phyloP scores from a whole-genome alignment of 108 stramenopile species.

The Skeletonema menzelii region DNA sequence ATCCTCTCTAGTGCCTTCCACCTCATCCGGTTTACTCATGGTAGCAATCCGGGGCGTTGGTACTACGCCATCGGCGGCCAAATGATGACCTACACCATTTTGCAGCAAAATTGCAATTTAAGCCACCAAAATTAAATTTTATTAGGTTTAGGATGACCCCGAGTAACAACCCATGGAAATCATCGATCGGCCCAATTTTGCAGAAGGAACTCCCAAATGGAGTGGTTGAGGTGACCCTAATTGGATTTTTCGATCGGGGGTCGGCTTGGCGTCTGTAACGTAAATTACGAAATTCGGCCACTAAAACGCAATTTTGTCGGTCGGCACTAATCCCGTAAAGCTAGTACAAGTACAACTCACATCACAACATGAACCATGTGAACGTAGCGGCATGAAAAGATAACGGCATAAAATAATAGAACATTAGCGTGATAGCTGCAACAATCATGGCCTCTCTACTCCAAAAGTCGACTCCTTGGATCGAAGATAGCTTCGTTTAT shows the following conservation, averaged over 20 bases:
- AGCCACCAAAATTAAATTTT: background rate
- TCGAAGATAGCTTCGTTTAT: conserved; percentile 34
- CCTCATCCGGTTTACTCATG: background rate
- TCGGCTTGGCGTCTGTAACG: too few species aligned
- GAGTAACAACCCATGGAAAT: background rate
- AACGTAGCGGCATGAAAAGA: background rate
- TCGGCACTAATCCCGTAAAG: background rate
- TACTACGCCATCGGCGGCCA: background rate
- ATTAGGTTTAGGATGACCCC: background rate
- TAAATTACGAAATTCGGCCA: too few species aligned
- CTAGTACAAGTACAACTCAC: too few species aligned
- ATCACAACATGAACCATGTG: too few species aligned
- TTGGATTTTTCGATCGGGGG: background rate
- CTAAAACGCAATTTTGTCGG: background rate
- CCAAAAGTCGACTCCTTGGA: conserved; percentile 32
- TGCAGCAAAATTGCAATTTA: background rate
- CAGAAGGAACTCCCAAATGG: background rate
- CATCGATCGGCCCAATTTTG: background rate
- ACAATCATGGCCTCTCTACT: conserved; percentile 33
- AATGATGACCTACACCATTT: background rate
- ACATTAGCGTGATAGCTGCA: background rate
- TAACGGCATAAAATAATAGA: background rate
- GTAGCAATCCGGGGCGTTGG: background rate
- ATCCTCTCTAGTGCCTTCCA: background rate
- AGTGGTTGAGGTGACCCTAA: background rate